Evolutionary conservation across 805 yeast genomes (phyloP).

Genomic region (Ogataea nitratoaversa): DNA sequence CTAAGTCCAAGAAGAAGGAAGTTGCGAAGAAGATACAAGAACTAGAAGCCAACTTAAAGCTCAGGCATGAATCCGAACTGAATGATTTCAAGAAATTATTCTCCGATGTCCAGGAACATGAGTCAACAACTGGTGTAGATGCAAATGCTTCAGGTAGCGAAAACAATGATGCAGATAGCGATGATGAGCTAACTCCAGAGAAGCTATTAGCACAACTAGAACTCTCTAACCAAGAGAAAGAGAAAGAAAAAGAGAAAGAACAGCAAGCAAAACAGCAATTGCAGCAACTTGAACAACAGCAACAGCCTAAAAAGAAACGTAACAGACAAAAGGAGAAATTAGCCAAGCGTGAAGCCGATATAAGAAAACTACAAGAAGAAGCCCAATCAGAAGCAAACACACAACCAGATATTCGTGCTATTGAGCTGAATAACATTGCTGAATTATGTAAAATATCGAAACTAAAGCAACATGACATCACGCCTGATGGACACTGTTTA

Average conservation of each 20-base stretch:
- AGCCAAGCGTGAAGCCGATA: slow-evolving; percentile 70
- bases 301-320: slow-evolving; percentile 41
- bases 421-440: slow-evolving; percentile 66
- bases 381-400: slow-evolving; percentile 67
- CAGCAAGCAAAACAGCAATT: slow-evolving; percentile 3
- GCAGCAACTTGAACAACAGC: not conserved
- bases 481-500: slow-evolving; percentile 92
- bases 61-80: slow-evolving; percentile 53
- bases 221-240: slow-evolving; percentile 30
- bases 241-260: slow-evolving; percentile 9
- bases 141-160: slow-evolving; percentile 5
- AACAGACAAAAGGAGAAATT: slow-evolving; percentile 84
- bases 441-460: slow-evolving; percentile 45
- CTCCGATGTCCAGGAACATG: slow-evolving; percentile 3
- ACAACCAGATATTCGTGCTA: slow-evolving; percentile 62
- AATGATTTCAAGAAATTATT: slow-evolving; percentile 18
- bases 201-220: slow-evolving; percentile 57
- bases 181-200: slow-evolving; percentile 57
- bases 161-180: slow-evolving; percentile 15
- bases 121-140: not conserved
- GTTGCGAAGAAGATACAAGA: slow-evolving; percentile 55
- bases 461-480: slow-evolving; percentile 61
- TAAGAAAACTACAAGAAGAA: slow-evolving; percentile 55
- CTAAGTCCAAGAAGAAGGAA: slow-evolving; percentile 71
- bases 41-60: slow-evolving; percentile 52